Base-by-base conservation (phyloP, 225 moss, liverwort and hornwort species). In the Antitrichia curtipendula region DNA sequence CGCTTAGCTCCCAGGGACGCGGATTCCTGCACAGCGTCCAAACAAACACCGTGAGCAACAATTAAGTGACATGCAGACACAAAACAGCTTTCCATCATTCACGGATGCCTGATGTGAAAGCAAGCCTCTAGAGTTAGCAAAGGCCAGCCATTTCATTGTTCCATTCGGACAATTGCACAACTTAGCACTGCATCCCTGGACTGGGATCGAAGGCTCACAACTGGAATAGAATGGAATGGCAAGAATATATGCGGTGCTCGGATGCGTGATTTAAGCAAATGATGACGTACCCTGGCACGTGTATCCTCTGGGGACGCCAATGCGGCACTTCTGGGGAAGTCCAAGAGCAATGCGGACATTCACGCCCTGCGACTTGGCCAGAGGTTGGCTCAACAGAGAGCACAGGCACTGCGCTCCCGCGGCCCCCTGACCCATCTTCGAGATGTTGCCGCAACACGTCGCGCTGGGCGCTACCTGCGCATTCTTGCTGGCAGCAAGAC, bases 381-480 rank as follows among this genome's bases (percentile, higher is more conserved):
- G 81, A 19, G 76, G 54, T 2, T 81, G 47, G 84, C 18, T 70
- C 47, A 90, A 23, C 2, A 92, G 87, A 8, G 84, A 80, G 81
- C 92, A 92, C 84, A 92, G 58, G 49, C 92, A 92, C 25, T n/a
- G 25, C 11, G 92, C 88, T 84, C 92, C 88, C 23, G 70, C 0
- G 0, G n/a, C 32, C 23, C 90, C 92, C 84, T 87, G 60, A 4
- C 92, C 92, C 90, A 92, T 54, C 32, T 28, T 5, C 18, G 16
- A 8, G 25, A 88, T 22, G 71, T 87, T 86, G 41, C 5, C 20
- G 66, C 73, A 93, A 9, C 93, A 89, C 31, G 49, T 13, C 10
- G 8, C 5, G 24, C 27, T 40, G 25, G 90, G 90, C 49, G 11
- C 8, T 9, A 63, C 38, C 4, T 69, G 6, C 27, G 63, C 90